Base-by-base conservation (phyloP, 192 early-diverging fungal genomes). In the Mortierella antarctica region DNA sequence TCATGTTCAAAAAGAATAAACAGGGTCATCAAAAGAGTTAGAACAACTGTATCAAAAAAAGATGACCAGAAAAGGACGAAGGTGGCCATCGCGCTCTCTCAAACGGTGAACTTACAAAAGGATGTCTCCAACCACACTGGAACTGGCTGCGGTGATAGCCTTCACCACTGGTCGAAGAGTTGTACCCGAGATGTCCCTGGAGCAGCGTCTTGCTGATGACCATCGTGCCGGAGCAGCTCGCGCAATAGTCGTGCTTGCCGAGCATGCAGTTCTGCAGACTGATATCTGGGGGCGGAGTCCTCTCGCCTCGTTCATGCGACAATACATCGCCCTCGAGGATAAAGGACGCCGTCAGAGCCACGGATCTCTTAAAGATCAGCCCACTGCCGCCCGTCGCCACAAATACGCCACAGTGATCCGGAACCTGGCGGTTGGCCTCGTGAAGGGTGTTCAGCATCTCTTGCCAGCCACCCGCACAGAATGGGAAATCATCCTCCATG, bases 61-160 rank as follows among this genome's bases (percentile, higher is more conserved):
- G 23, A 63, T 31, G 10, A n/a, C n/a, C 13, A 49, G 21, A 49
- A 44, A 62, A 62, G 48, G 20, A 60, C 1, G 47, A 5, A 48
- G 18, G 42, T 13, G 15, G 6, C 12, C 3, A 62, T 14, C 54
- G 21, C 4, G 18, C n/a, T n/a, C 31, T 31, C 31, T 59, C n/a
- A 17, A 39, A 31, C 5, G 39, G 11, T 62, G 12, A 31, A 85
- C 86, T 86, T 83, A 86, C 84, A 79, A 88, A 88, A 20, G 83
- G 83, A 48, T 88, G 83, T 60, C 87, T 74, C 87, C 87, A 88
- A 14, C 85, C 85, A 66, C 87, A 88, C 64, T 88, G 87, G 46
- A 85, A 88, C 48, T 88, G 83, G 57, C 74, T 75, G 42, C 79
- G 76, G 40, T 76, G 73, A 65, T 88, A 88, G 10, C 67, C 62